Evolutionary conservation across 169 alveolate species (phyloP), one percentile per base, ranked within the genome.

Genomic region (Cytauxzoon felis): DNA sequence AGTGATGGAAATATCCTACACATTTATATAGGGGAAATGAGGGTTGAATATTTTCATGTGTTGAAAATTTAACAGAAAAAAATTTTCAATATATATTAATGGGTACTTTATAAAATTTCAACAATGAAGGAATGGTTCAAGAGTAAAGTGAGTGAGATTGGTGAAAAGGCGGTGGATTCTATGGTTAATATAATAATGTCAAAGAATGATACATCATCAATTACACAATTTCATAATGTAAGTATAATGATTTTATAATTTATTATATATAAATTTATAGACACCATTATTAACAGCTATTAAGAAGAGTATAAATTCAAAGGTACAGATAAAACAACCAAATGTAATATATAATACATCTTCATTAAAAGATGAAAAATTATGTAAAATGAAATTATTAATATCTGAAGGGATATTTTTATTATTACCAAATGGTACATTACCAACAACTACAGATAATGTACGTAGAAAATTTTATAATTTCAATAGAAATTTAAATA

Each of bases 131-230:
- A 61, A 32, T 73, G 84, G 84, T 40, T 73, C 38, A 26, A 47
- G 52, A 54, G 72, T 13, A 73, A 73, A 43, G 73, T 73, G 21
- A 73, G 41, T 48, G 84, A 73, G 34, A 48, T 73, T 58, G 84
- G 84, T 57, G 84, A 73, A 60, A 73, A 73, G 34, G 84, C 84
- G 61, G 84, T 73, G 59, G 84, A 73, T 73, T 73, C 84, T 38
- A 66, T 73, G 41, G 79, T 73, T 38, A 73, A 73, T 58, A 49
- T 73, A 40, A 68, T 73, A 7, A 64, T 73, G 24, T 73, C 84
- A 27, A 67, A 59, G 43, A 73, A 73, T 61, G 81, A 64, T 21
- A 62, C 49, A 53, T n/a, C 69, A 19, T 27, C 68, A 9, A 73
- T 73, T 1, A 26, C 71, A 42, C 59, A 62, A 29, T 73, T 61